Base-by-base conservation (phyloP, 805 yeast genomes). In the Metschnikowia cerradonensis region DNA sequence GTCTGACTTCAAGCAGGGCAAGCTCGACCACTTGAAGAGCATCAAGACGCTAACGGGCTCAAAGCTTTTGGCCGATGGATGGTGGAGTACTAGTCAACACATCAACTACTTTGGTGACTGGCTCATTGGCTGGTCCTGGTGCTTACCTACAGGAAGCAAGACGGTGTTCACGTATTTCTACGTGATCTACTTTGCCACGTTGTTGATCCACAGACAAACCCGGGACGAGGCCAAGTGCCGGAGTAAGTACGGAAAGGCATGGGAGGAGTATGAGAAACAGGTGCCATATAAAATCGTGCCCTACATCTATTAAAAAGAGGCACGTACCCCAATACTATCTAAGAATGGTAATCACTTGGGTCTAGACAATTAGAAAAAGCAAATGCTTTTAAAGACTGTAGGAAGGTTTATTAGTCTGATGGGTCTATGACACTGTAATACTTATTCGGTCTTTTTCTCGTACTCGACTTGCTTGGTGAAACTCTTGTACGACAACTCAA, bases 21-120 rank as follows among this genome's bases (percentile, higher is more conserved):
- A 85, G 58, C 76, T 90, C 51, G 68, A 76, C 39, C 83, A 88
- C 62, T 71, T 90, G 70, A 78, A 81, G 54, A 62, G 67, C 47
- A 87, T 94, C 52, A 72, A 80, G 55, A 86, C 97, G 0, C 73
- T 78, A 31, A 81, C 86, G 14, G 96, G 96, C 1, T 85, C 96
- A 23, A 87, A 81, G 62, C 77, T 94, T 56, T 71, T 94, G 41
- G 80, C 83, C 49, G 94, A 90, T 61, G 97, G 98, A 2, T 94
- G 98, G 99, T 94, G 99, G 99, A 87, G 86, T 2, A 67, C 76
- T 17, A 83, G 96, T 6, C 96, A 96, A 58, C 99, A 94, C 67
- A 90, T 89, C 64, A 94, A 94, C 65, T 94, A 94, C 68, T 78
- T 91, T 52, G 99, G 99, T 40, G 99, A 94, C 71, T 90, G 97